phyloP scores from a whole-genome alignment of 768 basidiomycete species.

The Neoboletus magnificus region DNA sequence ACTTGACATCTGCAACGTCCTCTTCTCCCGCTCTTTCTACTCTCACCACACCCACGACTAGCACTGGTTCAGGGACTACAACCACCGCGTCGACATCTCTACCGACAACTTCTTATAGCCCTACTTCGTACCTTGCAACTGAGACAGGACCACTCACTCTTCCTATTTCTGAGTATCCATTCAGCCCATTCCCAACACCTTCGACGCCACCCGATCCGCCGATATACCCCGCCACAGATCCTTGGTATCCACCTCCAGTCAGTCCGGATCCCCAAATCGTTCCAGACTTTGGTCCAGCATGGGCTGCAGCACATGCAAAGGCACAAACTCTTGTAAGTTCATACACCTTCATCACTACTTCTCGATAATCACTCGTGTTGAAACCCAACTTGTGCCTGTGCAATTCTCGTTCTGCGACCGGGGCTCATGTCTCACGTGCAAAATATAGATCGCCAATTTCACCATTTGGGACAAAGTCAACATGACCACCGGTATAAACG shows the following conservation, averaged over 20 bases:
- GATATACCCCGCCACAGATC: constrained; percentile 50
- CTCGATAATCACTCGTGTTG: neutral
- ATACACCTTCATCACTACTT: neutral
- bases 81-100: neutral
- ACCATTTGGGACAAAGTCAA: constrained; percentile 43
- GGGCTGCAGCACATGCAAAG: constrained; percentile 52
- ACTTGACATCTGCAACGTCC: neutral
- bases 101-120: neutral
- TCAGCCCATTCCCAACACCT: constrained; percentile 57
- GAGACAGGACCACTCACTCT: constrained; percentile 28
- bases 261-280: constrained; percentile 32
- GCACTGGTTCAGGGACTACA: neutral
- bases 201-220: constrained; percentile 46
- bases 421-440: neutral
- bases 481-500: neutral
- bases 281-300: constrained; percentile 42
- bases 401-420: neutral
- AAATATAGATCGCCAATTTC: constrained; percentile 39
- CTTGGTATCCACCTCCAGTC: constrained; percentile 50
- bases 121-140: constrained; percentile 6
- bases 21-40: neutral
- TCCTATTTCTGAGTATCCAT: constrained; percentile 38
- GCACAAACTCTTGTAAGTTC: constrained; percentile 47
- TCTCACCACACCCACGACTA: neutral
- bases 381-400: neutral